phyloP scores from a whole-genome alignment of 257 asterid genomes.

The Gentiana straminea region DNA sequence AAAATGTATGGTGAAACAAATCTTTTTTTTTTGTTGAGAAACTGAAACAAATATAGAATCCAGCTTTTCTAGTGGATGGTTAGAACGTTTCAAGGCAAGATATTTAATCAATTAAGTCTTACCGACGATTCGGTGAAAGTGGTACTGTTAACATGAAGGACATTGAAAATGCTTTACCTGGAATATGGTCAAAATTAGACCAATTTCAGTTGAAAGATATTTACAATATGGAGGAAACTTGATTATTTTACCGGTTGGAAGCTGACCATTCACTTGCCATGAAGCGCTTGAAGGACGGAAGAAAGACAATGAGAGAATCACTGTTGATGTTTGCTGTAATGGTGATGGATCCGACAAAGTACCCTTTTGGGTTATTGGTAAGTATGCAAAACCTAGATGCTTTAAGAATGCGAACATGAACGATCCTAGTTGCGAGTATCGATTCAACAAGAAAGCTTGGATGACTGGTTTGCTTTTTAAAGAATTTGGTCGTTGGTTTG shows the following conservation, averaged over 20 bases:
- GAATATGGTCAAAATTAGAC: not conserved
- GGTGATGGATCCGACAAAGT: constrained; percentile 4
- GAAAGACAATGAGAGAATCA: not conserved
- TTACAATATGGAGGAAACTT: not conserved
- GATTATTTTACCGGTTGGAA: not conserved
- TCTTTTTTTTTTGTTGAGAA: not conserved
- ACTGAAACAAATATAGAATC: not conserved
- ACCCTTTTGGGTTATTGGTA: too few species aligned
- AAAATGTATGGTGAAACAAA: constrained; percentile 1
- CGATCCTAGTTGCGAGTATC: too few species aligned
- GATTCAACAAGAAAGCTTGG: too few species aligned
- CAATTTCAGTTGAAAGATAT: not conserved
- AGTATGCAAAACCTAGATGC: too few species aligned
- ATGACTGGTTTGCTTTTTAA: not conserved
- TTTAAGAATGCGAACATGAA: too few species aligned
- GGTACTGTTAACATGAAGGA: not conserved
- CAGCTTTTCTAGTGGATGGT: constrained; percentile 2
- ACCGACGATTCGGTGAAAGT: constrained; percentile 2
- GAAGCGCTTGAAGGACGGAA: not conserved
- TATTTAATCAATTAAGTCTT: not conserved
- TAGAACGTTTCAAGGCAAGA: constrained; percentile 1
- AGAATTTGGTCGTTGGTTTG: too few species aligned
- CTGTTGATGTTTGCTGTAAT: not conserved
- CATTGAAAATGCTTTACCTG: not conserved
- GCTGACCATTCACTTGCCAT: not conserved